Evolutionary conservation across 2,329 filamentous ascomycete species (phyloP).

Genomic region (Aspergillus terreus): DNA sequence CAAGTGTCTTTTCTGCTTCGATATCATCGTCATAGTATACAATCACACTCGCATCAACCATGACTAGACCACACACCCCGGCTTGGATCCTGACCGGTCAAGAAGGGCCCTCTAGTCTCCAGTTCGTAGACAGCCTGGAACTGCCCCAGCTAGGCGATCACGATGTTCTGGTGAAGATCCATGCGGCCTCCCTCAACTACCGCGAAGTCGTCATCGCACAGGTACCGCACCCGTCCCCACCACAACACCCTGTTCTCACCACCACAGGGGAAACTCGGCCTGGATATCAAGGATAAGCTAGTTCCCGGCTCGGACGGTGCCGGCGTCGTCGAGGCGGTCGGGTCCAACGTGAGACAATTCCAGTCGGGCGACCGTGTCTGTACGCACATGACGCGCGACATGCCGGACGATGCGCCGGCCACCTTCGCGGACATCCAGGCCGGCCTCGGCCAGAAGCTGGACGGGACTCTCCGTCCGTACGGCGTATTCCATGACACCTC

Average conservation of each 20-base stretch:
- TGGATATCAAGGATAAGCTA: conserved; percentile 42
- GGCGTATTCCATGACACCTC: conserved; percentile 47
- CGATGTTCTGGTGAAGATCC: conserved; percentile 62
- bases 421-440: conserved; percentile 31
- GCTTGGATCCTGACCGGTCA: conserved; percentile 32
- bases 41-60: not conserved
- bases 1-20: no score
- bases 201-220: conserved; percentile 38
- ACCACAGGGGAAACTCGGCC: conserved; percentile 42
- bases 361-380: conserved; percentile 51
- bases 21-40: no score
- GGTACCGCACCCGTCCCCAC: conserved; percentile 1
- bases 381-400: conserved; percentile 48
- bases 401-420: conserved; percentile 43
- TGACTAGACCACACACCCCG: not conserved
- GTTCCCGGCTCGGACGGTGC: conserved; percentile 41
- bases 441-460: conserved; percentile 45
- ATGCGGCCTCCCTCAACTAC: conserved; percentile 41
- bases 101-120: conserved; percentile 37
- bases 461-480: conserved; percentile 48
- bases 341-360: conserved; percentile 50
- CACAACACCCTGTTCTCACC: not conserved
- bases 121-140: conserved; percentile 48
- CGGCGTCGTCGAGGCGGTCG: conserved; percentile 42
- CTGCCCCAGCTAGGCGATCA: conserved; percentile 59